Conservation (phyloP, 2,329 filamentous ascomycete species). For the Clonostachys sp. region DNA sequence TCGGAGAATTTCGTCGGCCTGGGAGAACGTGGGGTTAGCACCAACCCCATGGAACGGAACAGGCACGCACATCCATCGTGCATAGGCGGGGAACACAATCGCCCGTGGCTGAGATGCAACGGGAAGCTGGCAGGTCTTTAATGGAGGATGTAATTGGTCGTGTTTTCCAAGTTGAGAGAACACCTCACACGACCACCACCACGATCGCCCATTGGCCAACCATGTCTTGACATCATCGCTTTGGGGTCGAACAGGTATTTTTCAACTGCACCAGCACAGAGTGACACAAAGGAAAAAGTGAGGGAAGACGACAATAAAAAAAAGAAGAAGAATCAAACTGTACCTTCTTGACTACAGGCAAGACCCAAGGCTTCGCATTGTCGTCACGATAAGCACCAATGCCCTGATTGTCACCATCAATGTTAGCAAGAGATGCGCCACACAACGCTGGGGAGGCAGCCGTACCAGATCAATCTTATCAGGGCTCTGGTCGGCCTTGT, state of each 20-base stretch:
- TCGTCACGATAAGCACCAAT: slow-evolving; percentile 94
- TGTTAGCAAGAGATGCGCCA: not conserved
- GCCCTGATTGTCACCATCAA: slow-evolving; percentile 32
- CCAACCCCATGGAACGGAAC: slow-evolving; percentile 3
- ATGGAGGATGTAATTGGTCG: too few species aligned
- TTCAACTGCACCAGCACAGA: too few species aligned
- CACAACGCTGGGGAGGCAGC: slow-evolving; percentile 1
- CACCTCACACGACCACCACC: too few species aligned
- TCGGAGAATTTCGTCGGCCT: slow-evolving; percentile 89
- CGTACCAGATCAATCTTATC: slow-evolving; percentile 91
- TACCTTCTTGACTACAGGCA: slow-evolving; percentile 96
- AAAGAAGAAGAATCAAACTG: slow-evolving; percentile 1
- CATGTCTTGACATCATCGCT: too few species aligned
- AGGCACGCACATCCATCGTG: not conserved
- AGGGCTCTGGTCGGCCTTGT: slow-evolving; percentile 67
- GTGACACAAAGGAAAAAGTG: too few species aligned
- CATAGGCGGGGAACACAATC: too few species aligned
- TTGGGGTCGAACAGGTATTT: too few species aligned
- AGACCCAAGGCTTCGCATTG: slow-evolving; percentile 93
- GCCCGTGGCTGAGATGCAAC: too few species aligned
- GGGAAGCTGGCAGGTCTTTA: too few species aligned
- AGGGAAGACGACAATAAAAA: not conserved
- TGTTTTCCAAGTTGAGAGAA: too few species aligned
- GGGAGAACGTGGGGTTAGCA: slow-evolving; percentile 16
- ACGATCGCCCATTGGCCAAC: too few species aligned